Conservation (phyloP, 768 basidiomycete species). For the Phylloporus rhodoxanthus region DNA sequence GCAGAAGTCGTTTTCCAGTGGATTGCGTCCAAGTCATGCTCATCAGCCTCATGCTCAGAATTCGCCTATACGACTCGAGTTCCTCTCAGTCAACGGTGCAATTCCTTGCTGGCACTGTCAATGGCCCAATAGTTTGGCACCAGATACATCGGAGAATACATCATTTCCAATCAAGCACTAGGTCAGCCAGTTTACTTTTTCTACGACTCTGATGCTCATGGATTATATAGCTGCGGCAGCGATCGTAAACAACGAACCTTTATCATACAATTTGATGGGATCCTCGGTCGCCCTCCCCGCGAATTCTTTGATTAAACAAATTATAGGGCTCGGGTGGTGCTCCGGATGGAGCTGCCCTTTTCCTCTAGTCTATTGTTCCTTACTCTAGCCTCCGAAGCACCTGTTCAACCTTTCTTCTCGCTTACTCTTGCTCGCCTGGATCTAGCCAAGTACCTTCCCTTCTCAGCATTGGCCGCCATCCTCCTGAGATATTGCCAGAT, state of each 20-base stretch:
- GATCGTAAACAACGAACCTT: constrained; percentile 49
- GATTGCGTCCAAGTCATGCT: constrained; percentile 65
- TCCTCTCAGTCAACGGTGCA: constrained; percentile 38
- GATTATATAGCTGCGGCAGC: constrained; percentile 50
- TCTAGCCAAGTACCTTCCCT: constrained; percentile 49
- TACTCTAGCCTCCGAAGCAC: constrained; percentile 46
- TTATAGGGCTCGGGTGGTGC: constrained; percentile 40
- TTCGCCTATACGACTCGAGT: constrained; percentile 54
- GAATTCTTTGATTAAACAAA: constrained; percentile 58
- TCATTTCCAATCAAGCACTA: constrained; percentile 61
- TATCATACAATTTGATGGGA: constrained; percentile 55
- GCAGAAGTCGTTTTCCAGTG: constrained; percentile 57
- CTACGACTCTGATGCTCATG: neutral
- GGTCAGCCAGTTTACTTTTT: no score
- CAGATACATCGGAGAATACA: constrained; percentile 58
- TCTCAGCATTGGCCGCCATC: constrained; percentile 44
- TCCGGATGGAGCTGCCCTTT: constrained; percentile 62
- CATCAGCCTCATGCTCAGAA: constrained; percentile 40
- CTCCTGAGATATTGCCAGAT: constrained; percentile 44
- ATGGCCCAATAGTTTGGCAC: constrained; percentile 70
- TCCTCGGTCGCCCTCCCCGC: constrained; percentile 68
- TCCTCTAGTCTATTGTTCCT: constrained; percentile 69
- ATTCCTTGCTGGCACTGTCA: constrained; percentile 56
- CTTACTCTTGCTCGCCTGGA: constrained; percentile 64
- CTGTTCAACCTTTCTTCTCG: constrained; percentile 70